Conservation (phyloP, 257 asterid species). For the Marsdenia floribunda region DNA sequence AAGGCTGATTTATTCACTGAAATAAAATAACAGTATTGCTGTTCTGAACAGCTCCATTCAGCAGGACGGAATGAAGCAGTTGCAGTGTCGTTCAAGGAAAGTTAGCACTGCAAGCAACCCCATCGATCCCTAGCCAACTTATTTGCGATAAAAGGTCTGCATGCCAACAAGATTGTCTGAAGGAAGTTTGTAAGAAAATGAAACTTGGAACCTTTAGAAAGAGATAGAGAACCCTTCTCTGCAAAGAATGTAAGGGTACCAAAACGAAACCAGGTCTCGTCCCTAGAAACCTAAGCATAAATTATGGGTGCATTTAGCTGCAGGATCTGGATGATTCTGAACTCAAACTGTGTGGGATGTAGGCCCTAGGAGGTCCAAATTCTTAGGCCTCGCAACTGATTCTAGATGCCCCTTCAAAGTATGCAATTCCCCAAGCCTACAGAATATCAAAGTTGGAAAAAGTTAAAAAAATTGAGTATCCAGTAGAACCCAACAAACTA, state of each 20-base stretch:
- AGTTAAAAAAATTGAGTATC: neutral
- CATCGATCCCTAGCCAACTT: no score
- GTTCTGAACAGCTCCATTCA: no score
- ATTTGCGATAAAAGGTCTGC: neutral
- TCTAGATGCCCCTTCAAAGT: constrained; percentile 25
- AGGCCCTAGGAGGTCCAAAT: constrained; percentile 20
- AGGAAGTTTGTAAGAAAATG: neutral
- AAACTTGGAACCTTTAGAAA: no score
- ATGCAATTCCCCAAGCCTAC: constrained; percentile 27
- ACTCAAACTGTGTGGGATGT: constrained; percentile 18
- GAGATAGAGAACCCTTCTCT: neutral
- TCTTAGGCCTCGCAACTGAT: constrained; percentile 25
- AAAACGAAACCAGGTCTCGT: neutral
- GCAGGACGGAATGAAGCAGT: no score
- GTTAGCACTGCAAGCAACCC: no score
- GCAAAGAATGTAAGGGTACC: neutral
- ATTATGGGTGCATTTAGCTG: neutral
- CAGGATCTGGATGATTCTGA: neutral
- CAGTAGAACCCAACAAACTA: no score
- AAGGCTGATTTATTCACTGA: no score
- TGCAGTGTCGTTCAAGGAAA: no score
- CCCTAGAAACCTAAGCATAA: neutral
- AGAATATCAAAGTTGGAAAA: neutral
- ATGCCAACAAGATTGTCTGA: neutral
- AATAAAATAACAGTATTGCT: no score